A percentile compares a stretch with the other conserved stretches of the same genome.
Evolutionary conservation across 306 rosid species (phyloP).

Genomic region (Malus domestica): ASM211411v1 NC_041804.1:33933501-33934000

Average conservation of each 20-base stretch:
- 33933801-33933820: not conserved
- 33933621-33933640: not conserved
- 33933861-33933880: slow-evolving; percentile 46
- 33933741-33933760: not conserved
- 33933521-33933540: not conserved
- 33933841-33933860: not conserved
- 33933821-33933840: not conserved
- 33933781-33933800: not conserved
- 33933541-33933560: no score
- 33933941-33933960: slow-evolving; percentile 58
- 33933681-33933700: slow-evolving; percentile 11
- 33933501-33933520: no score
- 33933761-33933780: not conserved
- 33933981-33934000: slow-evolving; percentile 43
- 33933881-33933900: slow-evolving; percentile 70
- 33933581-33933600: slow-evolving; percentile 52
- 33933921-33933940: slow-evolving; percentile 71
- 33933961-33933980: slow-evolving; percentile 77
- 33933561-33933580: not conserved
- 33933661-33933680: slow-evolving; percentile 33
- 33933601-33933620: slow-evolving; percentile 25
- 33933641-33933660: slow-evolving; percentile 10
- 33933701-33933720: not conserved
- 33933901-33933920: slow-evolving; percentile 43
- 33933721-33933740: not conserved